Conservation (phyloP, 345 rosid species). For the Populus ilicifolia region DNA sequence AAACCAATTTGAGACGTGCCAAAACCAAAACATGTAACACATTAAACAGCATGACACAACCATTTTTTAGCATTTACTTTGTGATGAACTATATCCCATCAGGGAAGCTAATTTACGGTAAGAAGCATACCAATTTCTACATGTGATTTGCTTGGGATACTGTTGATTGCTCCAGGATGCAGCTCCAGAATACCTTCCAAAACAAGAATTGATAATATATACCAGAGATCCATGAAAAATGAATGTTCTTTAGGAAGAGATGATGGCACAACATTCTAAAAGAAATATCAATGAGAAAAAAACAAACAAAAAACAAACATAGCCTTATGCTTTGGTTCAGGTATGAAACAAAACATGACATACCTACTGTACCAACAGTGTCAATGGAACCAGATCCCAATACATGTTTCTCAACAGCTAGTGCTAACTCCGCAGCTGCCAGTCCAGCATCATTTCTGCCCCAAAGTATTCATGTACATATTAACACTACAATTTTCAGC, state of each 20-base stretch:
- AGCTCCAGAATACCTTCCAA: slow-evolving; percentile 68
- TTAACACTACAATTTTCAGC: no score
- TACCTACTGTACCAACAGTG: slow-evolving; percentile 95
- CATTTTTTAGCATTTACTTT: not conserved
- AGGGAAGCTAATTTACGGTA: not conserved
- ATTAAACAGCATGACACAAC: not conserved
- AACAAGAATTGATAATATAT: not conserved
- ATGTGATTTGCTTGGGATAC: slow-evolving; percentile 93
- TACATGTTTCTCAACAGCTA: slow-evolving; percentile 88
- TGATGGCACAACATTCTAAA: not conserved
- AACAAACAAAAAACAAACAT: not conserved
- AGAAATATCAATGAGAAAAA: not conserved
- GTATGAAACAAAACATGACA: slow-evolving; percentile 13
- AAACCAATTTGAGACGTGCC: not conserved
- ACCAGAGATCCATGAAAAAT: slow-evolving; percentile 3
- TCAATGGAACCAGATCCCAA: slow-evolving; percentile 80
- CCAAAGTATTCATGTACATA: slow-evolving; percentile 3
- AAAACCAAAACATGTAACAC: not conserved
- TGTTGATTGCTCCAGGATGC: slow-evolving; percentile 95
- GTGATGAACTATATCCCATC: not conserved
- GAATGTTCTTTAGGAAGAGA: not conserved
- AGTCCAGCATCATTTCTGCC: slow-evolving; percentile 90
- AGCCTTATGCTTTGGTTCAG: not conserved
- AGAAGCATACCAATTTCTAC: slow-evolving; percentile 68
- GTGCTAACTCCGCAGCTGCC: slow-evolving; percentile 88